phyloP scores from a whole-genome alignment of 768 basidiomycete genomes.

The Trametes punicea region DNA sequence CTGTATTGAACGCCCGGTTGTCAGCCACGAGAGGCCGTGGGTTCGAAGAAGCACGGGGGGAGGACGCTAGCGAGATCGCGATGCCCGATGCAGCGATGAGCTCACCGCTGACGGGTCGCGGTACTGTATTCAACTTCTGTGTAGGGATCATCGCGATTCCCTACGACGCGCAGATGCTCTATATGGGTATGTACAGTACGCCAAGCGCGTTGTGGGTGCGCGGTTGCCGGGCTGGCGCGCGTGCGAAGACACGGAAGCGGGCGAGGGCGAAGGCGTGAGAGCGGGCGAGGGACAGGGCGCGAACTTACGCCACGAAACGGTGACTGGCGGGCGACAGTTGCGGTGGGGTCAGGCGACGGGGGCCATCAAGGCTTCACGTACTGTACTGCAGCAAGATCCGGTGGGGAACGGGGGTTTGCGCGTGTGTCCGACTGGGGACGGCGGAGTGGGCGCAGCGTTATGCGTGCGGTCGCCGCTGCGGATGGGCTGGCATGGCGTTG shows the following conservation, averaged over 20 bases:
- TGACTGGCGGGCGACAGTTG: background rate
- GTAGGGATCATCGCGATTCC: no score
- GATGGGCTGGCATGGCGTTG: background rate
- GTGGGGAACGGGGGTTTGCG: background rate
- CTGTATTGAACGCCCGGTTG: conserved; percentile 3
- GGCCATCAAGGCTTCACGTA: conserved; percentile 9
- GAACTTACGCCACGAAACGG: conserved; percentile 11
- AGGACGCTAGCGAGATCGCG: background rate
- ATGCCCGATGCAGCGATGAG: conserved; percentile 9
- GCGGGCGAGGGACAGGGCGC: background rate
- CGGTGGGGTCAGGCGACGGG: conserved; percentile 10
- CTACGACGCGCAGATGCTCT: no score
- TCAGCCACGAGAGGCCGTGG: background rate
- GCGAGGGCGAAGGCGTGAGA: no score
- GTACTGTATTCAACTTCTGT: no score
- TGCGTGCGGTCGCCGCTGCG: background rate
- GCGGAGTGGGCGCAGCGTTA: background rate
- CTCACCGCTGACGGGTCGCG: conserved; percentile 2
- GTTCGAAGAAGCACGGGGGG: background rate
- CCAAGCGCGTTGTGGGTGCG: no score
- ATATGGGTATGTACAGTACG: no score
- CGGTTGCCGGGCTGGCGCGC: no score
- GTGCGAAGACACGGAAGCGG: no score
- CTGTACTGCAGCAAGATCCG: conserved; percentile 4
- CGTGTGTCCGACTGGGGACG: background rate